Conservation (phyloP, 2,329 filamentous ascomycete species). For the Pyricularia sp. region DNA sequence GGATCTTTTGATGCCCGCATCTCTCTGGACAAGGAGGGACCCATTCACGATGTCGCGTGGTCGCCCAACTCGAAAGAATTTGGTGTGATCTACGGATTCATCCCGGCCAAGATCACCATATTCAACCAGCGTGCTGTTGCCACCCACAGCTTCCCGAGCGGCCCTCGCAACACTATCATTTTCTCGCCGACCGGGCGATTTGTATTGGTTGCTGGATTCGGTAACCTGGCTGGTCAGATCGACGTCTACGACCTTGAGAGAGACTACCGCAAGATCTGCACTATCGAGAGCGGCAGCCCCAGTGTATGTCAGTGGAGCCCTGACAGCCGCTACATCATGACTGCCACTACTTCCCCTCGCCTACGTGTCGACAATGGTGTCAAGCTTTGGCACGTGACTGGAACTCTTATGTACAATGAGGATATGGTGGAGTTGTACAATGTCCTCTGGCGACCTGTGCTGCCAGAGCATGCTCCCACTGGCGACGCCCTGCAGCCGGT, state of each 20-base stretch:
- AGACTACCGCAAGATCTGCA: slow-evolving; percentile 85
- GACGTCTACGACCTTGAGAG: slow-evolving; percentile 95
- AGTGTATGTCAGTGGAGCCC: slow-evolving; percentile 97
- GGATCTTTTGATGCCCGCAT: slow-evolving; percentile 90
- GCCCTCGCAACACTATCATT: slow-evolving; percentile 84
- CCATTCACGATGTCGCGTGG: slow-evolving; percentile 95
- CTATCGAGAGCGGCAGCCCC: slow-evolving; percentile 90
- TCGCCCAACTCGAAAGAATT: slow-evolving; percentile 97
- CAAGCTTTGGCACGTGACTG: slow-evolving; percentile 87
- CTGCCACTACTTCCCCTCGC: slow-evolving; percentile 92
- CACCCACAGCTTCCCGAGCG: slow-evolving; percentile 77
- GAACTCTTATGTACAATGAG: slow-evolving; percentile 91
- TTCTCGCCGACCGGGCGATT: slow-evolving; percentile 94
- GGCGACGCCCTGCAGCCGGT: slow-evolving; percentile 65
- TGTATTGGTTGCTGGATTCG: slow-evolving; percentile 89
- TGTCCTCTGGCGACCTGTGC: slow-evolving; percentile 76
- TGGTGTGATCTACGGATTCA: slow-evolving; percentile 93
- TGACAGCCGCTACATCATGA: slow-evolving; percentile 90
- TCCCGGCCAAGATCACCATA: slow-evolving; percentile 98
- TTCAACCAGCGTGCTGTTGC: slow-evolving; percentile 84
- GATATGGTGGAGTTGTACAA: slow-evolving; percentile 94
- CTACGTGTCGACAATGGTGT: slow-evolving; percentile 95
- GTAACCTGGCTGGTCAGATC: slow-evolving; percentile 94
- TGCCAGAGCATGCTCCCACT: slow-evolving; percentile 40
- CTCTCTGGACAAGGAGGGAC: slow-evolving; percentile 89